A percentile compares a stretch with the other conserved stretches of the same genome.
Conservation (phyloP, 2,329 filamentous ascomycete species). For the Exserohilum rostratum region DNA sequence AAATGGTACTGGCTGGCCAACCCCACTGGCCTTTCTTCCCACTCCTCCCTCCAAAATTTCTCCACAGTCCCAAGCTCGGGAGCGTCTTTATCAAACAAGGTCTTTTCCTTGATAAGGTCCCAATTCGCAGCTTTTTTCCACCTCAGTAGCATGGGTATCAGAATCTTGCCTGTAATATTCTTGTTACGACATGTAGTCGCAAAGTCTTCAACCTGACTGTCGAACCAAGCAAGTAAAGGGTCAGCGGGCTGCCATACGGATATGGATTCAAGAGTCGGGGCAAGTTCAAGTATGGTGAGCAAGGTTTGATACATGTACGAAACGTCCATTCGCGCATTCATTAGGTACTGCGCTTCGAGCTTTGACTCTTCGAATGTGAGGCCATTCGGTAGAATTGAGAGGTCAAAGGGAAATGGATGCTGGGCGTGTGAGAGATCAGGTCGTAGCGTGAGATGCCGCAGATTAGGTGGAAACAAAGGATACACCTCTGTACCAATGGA, state of each 20-base stretch:
- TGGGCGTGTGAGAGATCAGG: constrained; percentile 36
- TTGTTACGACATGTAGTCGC: constrained; percentile 34
- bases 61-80: constrained; percentile 3
- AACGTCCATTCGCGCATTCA: constrained; percentile 35
- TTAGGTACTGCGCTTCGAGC: constrained; percentile 16
- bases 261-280: constrained; percentile 26
- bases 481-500: constrained; percentile 29
- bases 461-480: constrained; percentile 28
- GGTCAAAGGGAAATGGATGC: constrained; percentile 24
- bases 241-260: constrained; percentile 39
- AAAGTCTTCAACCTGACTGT: constrained; percentile 30
- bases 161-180: constrained; percentile 20
- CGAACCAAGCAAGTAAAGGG: constrained; percentile 28
- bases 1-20: constrained; percentile 36
- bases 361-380: constrained; percentile 25
- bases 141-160: constrained; percentile 33
- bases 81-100: constrained; percentile 20
- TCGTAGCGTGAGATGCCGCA: constrained; percentile 32
- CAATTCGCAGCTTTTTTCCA: constrained; percentile 30
- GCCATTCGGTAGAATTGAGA: constrained; percentile 19
- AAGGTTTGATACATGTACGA: constrained; percentile 31
- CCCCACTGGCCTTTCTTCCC: constrained; percentile 28
- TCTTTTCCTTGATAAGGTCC: constrained; percentile 31
- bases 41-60: constrained; percentile 25
- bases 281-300: constrained; percentile 25